Evolutionary conservation across 768 basidiomycete species (phyloP).

Genomic region (Atractiella rhizophila): DNA sequence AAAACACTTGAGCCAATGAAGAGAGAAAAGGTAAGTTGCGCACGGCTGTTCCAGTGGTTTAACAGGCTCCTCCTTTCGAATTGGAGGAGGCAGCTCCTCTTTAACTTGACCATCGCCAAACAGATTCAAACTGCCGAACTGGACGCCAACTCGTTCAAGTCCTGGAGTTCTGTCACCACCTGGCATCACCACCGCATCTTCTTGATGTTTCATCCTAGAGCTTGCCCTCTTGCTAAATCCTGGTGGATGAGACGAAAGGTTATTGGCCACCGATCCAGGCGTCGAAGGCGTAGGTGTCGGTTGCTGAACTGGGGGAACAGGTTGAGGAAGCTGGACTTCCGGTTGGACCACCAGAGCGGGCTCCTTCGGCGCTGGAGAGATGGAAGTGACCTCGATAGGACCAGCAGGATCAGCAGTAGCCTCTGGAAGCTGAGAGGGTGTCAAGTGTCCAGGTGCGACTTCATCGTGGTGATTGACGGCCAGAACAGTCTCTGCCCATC

Average conservation of each 20-base stretch:
- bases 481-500: conserved; percentile 15
- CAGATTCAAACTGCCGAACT: conserved; percentile 14
- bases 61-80: too few relatives aligned
- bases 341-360: background rate
- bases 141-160: conserved; percentile 13
- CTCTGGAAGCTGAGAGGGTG: conserved; percentile 10
- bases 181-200: too few relatives aligned
- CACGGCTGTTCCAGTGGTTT: background rate
- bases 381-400: conserved; percentile 11
- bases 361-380: background rate
- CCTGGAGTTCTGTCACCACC: background rate
- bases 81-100: background rate
- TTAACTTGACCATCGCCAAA: conserved; percentile 9
- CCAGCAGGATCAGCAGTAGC: conserved; percentile 14
- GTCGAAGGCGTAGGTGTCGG: background rate
- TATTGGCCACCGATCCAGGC: background rate
- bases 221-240: background rate
- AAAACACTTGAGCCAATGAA: background rate
- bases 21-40: background rate
- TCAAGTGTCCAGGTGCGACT: conserved; percentile 3
- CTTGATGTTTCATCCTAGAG: background rate
- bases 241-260: background rate
- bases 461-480: background rate
- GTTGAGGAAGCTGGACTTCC: background rate
- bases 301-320: background rate